phyloP scores from a whole-genome alignment of 805 yeast genomes.

The Vanderwaltozyma tropicalis region DNA sequence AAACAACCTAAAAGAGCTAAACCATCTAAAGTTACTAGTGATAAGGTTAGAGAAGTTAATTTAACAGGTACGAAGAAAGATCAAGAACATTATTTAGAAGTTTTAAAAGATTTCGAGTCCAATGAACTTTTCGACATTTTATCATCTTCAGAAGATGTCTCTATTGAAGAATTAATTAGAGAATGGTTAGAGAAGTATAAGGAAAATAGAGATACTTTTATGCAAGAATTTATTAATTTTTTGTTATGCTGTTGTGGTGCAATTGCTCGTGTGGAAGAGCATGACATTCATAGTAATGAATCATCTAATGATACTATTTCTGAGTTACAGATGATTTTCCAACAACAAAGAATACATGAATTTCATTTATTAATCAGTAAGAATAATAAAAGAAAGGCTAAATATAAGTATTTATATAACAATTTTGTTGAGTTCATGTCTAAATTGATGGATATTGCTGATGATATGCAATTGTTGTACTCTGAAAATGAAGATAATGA shows the following conservation, averaged over 20 bases:
- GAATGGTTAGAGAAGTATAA: constrained; percentile 49
- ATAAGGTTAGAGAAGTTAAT: constrained; percentile 1
- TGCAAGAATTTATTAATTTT: constrained; percentile 58
- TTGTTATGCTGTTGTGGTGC: constrained; percentile 66
- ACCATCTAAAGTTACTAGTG: neutral
- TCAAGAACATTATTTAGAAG: constrained; percentile 28
- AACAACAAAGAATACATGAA: constrained; percentile 53
- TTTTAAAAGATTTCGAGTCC: constrained; percentile 36
- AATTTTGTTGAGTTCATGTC: constrained; percentile 49
- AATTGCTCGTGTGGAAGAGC: constrained; percentile 51
- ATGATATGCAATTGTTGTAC: constrained; percentile 54
- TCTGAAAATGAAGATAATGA: constrained; percentile 25
- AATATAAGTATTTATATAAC: constrained; percentile 36
- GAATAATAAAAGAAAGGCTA: constrained; percentile 32
- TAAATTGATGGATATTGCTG: constrained; percentile 40
- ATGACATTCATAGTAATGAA: constrained; percentile 63
- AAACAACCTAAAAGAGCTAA: constrained; percentile 6
- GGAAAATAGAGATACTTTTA: constrained; percentile 35
- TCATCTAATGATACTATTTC: constrained; percentile 63
- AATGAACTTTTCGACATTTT: constrained; percentile 43
- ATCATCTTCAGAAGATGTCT: constrained; percentile 36
- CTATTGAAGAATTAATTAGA: constrained; percentile 43
- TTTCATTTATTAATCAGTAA: constrained; percentile 53
- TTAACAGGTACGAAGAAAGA: constrained; percentile 13
- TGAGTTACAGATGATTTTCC: constrained; percentile 57